Evolutionary conservation across 2,329 filamentous ascomycete genomes (phyloP), one percentile per base, ranked within the genome.

Genomic region (Mycosphaerella sp.): DNA sequence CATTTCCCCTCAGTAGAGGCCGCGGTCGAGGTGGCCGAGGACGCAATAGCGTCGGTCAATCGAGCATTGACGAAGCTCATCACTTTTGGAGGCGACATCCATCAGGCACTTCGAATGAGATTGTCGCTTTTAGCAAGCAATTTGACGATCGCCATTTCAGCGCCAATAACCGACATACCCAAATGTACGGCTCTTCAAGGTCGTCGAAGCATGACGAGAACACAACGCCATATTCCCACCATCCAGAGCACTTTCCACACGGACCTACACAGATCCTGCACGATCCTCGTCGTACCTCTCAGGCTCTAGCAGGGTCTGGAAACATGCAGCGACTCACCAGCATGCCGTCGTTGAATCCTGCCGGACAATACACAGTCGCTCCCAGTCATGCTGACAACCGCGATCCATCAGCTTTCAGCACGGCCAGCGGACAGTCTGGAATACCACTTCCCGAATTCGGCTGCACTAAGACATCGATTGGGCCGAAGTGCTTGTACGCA

Each of bases 401-500:
- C 23, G 12, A 26, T 4, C 6, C 4, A 3, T 26, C 42, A 3
- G 21, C 10, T 17, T 23, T 26, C 21, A 10, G 2, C 12, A 38
- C 10, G 3, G 34, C 10, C 10, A 38, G 12, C 12, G 34, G 34
- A 6, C 26, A 29, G 26, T 29, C 26, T n/a, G 17, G 11, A 4
- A 26, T 39, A 41, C 38, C 39, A 45, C n/a, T 31, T 23, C 26
- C 36, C 26, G 42, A 50, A 6, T 46, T 42, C 36, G 49, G 52
- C 17, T 61, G 59, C 45, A 46, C 34, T 12, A 58, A 43, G 36
- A 36, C 49, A 12, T 17, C 4, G n/a, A 59, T 62, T 39, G 59
- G 57, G 9, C 42, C 50, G 5, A 51, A 56, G 17, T 62, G 60
- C 36, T 43, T 38, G 6, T 57, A 54, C 34, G 61, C 56, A 10